These are phyloP conservation scores for Cutaneotrichosporon sp. DNA, from an alignment of 1,284 basidiomycete species.

Conservation along the genomic window DNA sequence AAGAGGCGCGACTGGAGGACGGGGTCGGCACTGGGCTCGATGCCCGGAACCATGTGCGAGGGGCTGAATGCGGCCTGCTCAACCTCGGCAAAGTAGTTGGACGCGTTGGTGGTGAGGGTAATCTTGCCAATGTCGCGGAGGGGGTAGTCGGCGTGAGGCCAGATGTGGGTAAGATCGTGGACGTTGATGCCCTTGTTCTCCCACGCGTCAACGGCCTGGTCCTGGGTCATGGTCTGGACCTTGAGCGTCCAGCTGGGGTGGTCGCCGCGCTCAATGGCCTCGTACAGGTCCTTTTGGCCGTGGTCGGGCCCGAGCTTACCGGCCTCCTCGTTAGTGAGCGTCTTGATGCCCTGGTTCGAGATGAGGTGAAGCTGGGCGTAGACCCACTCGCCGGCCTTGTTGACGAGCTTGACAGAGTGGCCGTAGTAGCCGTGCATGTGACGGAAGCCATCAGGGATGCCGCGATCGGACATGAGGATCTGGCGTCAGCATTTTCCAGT, in stretches of 20 bases:
- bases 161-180: constrained; percentile 87
- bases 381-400: constrained; percentile 73
- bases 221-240: constrained; percentile 78
- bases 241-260: constrained; percentile 50
- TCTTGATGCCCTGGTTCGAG: constrained; percentile 73
- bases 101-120: constrained; percentile 78
- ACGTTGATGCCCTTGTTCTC: constrained; percentile 49
- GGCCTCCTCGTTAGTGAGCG: constrained; percentile 51
- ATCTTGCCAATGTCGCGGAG: constrained; percentile 80
- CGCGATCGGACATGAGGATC: constrained; percentile 65
- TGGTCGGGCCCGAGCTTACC: constrained; percentile 69
- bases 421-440: constrained; percentile 87
- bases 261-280: constrained; percentile 70
- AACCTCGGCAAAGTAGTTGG: constrained; percentile 64
- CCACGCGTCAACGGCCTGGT: constrained; percentile 85
- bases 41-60: constrained; percentile 77
- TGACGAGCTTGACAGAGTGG: constrained; percentile 87
- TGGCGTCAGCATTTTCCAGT: constrained; percentile 2
- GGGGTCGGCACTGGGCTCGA: constrained; percentile 84
- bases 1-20: constrained; percentile 89
- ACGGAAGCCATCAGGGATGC: constrained; percentile 72
- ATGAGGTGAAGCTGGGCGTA: constrained; percentile 80
- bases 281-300: constrained; percentile 71
- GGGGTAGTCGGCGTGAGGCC: constrained; percentile 82
- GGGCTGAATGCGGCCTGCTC: constrained; percentile 68